phyloP scores from a whole-genome alignment of 83 land plant species.

The Picea mariana region DNA sequence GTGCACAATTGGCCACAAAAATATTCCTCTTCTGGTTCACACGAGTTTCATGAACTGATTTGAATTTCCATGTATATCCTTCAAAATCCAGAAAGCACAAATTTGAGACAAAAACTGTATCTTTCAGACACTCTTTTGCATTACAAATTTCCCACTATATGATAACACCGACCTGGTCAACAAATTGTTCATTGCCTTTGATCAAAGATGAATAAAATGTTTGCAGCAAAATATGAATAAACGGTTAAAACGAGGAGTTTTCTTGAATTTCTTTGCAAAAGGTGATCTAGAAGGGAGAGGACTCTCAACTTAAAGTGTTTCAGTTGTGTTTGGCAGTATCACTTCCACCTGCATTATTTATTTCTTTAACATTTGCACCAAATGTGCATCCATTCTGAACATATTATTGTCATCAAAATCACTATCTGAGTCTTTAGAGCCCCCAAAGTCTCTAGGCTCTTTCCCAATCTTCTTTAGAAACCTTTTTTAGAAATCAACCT shows the following conservation, averaged over 20 bases:
- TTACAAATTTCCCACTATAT: conserved; percentile 72
- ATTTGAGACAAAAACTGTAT: conserved; percentile 55
- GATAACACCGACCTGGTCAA: conserved; percentile 58
- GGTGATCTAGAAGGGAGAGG: conserved; percentile 80
- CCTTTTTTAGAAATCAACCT: background rate
- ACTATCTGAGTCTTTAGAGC: conserved; percentile 47
- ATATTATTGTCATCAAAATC: conserved; percentile 90
- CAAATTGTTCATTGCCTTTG: conserved; percentile 62
- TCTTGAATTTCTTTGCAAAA: conserved; percentile 70
- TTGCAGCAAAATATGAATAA: conserved; percentile 54
- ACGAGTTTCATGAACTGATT: conserved; percentile 33
- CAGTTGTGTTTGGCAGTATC: conserved; percentile 73
- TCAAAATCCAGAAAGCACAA: conserved; percentile 73
- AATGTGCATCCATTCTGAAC: conserved; percentile 78
- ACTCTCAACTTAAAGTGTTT: conserved; percentile 83
- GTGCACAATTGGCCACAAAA: conserved; percentile 17
- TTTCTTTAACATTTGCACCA: conserved; percentile 58
- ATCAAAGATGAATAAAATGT: conserved; percentile 52
- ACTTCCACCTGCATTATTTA: conserved; percentile 48
- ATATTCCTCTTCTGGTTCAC: conserved; percentile 35
- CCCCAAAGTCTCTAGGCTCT: conserved; percentile 22
- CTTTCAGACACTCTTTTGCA: conserved; percentile 75
- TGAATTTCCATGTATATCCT: conserved; percentile 23
- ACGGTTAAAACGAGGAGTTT: conserved; percentile 54
- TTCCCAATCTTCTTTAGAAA: background rate